Evolutionary conservation across 129 eudicot species (phyloP).

Genomic region (Erigeron canadensis): DNA sequence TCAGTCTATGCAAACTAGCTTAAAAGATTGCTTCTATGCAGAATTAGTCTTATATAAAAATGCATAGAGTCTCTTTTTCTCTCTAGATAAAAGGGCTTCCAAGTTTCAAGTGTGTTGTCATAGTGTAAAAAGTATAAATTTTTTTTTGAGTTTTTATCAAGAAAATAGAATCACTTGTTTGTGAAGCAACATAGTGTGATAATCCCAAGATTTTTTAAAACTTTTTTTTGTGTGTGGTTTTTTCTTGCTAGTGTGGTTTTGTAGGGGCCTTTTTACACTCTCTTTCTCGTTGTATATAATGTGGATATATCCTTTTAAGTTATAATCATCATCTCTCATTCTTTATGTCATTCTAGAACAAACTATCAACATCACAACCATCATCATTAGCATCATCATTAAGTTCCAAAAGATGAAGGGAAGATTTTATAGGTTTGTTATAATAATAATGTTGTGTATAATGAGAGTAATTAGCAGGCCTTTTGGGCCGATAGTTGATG

Average conservation of each 20-base stretch:
- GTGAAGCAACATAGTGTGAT: constrained; percentile 38
- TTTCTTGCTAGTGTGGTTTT: constrained; percentile 32
- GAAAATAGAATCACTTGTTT: constrained; percentile 39
- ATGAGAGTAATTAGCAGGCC: constrained; percentile 39
- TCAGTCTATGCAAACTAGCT: constrained; percentile 48
- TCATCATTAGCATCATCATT: constrained; percentile 22
- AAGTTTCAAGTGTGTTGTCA: constrained; percentile 44
- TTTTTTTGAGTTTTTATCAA: constrained; percentile 11
- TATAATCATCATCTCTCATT: constrained; percentile 22
- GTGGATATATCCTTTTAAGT: constrained; percentile 14
- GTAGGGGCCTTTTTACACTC: constrained; percentile 13
- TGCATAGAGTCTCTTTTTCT: background rate
- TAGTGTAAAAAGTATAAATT: constrained; percentile 25
- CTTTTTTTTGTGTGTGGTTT: background rate
- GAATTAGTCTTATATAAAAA: constrained; percentile 2
- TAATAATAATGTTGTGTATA: constrained; percentile 24
- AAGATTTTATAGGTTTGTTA: constrained; percentile 23
- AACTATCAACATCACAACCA: constrained; percentile 33
- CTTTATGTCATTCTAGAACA: constrained; percentile 29
- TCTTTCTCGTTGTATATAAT: constrained; percentile 2
- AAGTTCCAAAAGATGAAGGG: constrained; percentile 22
- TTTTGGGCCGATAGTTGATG: constrained; percentile 25
- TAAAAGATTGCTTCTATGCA: constrained; percentile 38
- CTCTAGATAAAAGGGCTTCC: constrained; percentile 18
- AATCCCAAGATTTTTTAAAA: constrained; percentile 24